phyloP scores from a whole-genome alignment of 257 asterid genomes.

The Voacanga thouarsii region DNA sequence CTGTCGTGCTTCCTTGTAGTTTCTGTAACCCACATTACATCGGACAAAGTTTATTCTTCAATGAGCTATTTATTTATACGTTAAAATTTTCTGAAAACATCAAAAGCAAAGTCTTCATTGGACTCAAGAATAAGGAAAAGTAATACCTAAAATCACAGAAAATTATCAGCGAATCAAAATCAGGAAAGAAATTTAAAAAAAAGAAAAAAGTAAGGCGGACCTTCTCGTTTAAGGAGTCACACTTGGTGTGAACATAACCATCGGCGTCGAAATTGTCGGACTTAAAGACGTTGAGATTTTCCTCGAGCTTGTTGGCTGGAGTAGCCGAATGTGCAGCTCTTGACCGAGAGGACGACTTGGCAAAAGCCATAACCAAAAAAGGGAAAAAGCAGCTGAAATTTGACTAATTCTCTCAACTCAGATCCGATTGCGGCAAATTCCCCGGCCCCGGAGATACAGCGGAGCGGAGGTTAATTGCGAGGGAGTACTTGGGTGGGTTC shows the following conservation, averaged over 20 bases:
- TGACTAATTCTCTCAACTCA: neutral
- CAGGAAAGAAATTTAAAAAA: neutral
- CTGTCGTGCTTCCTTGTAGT: neutral
- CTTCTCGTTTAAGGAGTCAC: slow-evolving; percentile 87
- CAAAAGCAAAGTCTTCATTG: neutral
- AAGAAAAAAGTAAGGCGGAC: slow-evolving; percentile 22
- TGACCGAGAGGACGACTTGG: slow-evolving; percentile 79
- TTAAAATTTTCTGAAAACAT: neutral
- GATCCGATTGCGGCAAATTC: slow-evolving; percentile 8
- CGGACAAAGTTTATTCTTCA: neutral
- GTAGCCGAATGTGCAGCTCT: slow-evolving; percentile 52
- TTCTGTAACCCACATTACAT: neutral
- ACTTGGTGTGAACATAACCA: slow-evolving; percentile 77
- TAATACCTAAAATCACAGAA: neutral
- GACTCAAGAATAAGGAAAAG: neutral
- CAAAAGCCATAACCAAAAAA: slow-evolving; percentile 55
- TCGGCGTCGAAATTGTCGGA: slow-evolving; percentile 94
- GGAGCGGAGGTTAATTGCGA: neutral
- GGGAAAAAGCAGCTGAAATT: neutral
- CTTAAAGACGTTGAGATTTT: slow-evolving; percentile 87
- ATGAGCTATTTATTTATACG: neutral
- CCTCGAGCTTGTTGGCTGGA: slow-evolving; percentile 67
- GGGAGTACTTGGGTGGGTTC: neutral
- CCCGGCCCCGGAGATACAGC: neutral
- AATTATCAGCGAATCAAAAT: neutral